Base-by-base conservation (phyloP, 345 rosid genomes). In the Eutrema japonicum region DNA sequence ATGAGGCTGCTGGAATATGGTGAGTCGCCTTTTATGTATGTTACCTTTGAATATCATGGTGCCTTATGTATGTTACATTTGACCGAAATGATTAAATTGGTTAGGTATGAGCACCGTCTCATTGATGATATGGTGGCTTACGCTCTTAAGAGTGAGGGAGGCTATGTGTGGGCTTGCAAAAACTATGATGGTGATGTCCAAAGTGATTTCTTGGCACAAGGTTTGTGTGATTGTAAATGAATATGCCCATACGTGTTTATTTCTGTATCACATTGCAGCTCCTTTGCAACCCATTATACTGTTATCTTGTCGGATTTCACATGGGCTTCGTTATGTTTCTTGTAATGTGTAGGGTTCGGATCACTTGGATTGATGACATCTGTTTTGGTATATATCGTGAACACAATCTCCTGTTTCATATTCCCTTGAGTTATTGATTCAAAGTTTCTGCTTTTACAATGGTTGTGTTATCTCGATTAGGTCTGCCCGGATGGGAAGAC, bases 91-190 rank as follows among this genome's bases (percentile, higher is more conserved):
- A 54, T 74, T 58, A 11, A 72, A 79, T 68, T 74, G 73, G 38
- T 67, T 69, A 95, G 99, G 99, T 95, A 95, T 82, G 99, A 95
- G 61, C 99, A 95, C 81, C 99, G 98, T 77, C 93, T 95, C 66
- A 95, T 95, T 69, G 99, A 95, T 81, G 99, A 95, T 81, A 95
- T 95, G 99, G 99, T 95, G 57, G 99, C 99, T 22, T 95, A 92
- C 79, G 96, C 96, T 32, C 77, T 95, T 33, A 95, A 92, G 87
- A 95, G 99, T 32, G 99, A 92, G 60, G 99, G 99, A 71, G 98
- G 96, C 64, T 95, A 92, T 66, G 99, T 95, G 22, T 95, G 99
- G 98, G 98, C 99, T 8, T 95, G 99, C 87, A 93, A 93, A 81
- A 93, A 93, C 82, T 93, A 93, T 78, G 98, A 93, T 83, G 98